Conservation (phyloP, 768 basidiomycete species). For the Suillus sp. region DNA sequence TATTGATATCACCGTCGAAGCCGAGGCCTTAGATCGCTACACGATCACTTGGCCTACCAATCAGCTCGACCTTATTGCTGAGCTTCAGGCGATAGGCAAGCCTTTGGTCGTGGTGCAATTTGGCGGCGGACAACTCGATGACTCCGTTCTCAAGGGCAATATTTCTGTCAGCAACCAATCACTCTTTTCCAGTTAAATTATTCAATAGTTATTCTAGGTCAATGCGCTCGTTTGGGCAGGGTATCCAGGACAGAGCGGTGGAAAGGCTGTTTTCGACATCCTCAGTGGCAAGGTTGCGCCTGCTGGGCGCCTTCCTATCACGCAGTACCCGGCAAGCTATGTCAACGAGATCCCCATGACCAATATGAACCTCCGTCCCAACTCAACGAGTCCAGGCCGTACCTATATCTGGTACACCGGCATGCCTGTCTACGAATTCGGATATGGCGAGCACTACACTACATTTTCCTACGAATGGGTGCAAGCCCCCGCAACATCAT, state of each 20-base stretch:
- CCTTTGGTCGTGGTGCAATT: slow-evolving; percentile 57
- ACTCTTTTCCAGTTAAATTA: neutral
- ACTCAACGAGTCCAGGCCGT: slow-evolving; percentile 50
- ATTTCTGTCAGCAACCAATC: slow-evolving; percentile 34
- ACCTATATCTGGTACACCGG: slow-evolving; percentile 62
- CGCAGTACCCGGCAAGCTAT: slow-evolving; percentile 56
- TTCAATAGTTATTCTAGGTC: slow-evolving; percentile 36
- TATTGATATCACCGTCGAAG: slow-evolving; percentile 51
- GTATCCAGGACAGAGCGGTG: slow-evolving; percentile 41
- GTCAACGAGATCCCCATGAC: slow-evolving; percentile 54
- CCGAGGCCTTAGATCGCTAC: slow-evolving; percentile 48
- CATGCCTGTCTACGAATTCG: slow-evolving; percentile 54
- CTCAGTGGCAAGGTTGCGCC: slow-evolving; percentile 53
- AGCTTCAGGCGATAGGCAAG: slow-evolving; percentile 49
- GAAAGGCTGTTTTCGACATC: slow-evolving; percentile 54
- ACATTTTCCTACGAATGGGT: slow-evolving; percentile 47
- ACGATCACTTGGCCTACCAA: slow-evolving; percentile 57
- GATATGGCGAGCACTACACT: slow-evolving; percentile 57
- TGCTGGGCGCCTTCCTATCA: slow-evolving; percentile 54
- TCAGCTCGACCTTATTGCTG: slow-evolving; percentile 51
- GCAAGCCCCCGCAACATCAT: slow-evolving; percentile 35
- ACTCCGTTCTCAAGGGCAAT: slow-evolving; percentile 46
- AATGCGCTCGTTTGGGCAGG: slow-evolving; percentile 59
- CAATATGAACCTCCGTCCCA: slow-evolving; percentile 57
- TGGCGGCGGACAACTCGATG: slow-evolving; percentile 59